Percentiles rank a stretch among this genome's conserved stretches.
phyloP scores from a whole-genome alignment of 805 yeast genomes.

The Myxozyma lipomycoides region DNA sequence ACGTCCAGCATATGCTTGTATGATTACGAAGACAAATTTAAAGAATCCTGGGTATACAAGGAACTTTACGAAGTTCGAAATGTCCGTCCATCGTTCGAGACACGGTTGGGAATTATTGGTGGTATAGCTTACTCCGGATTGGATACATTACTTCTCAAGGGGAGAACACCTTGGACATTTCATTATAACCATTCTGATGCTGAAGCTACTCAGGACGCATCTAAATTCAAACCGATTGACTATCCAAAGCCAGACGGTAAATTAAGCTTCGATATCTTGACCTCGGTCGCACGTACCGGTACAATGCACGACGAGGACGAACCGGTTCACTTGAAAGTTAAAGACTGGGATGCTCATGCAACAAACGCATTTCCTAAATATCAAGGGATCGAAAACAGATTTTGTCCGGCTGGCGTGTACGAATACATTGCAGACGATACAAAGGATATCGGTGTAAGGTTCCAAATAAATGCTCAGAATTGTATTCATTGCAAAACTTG shows the following conservation, averaged over 20 bases:
- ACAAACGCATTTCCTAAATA: conserved; percentile 64
- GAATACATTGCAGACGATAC: conserved; percentile 76
- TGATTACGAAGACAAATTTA: conserved; percentile 60
- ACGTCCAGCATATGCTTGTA: conserved; percentile 41
- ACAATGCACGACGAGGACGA: conserved; percentile 95
- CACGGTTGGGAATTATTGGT: conserved; percentile 69
- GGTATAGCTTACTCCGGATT: conserved; percentile 84
- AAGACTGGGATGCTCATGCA: conserved; percentile 55
- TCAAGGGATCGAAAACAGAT: conserved; percentile 83
- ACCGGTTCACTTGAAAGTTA: conserved; percentile 70
- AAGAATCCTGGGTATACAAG: conserved; percentile 77
- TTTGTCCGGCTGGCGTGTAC: conserved; percentile 98
- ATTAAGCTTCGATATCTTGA: conserved; percentile 83
- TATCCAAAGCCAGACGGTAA: conserved; percentile 97
- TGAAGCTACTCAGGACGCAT: conserved; percentile 63
- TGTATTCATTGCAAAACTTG: conserved; percentile 94
- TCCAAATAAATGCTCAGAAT: conserved; percentile 93
- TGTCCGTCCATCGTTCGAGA: conserved; percentile 84
- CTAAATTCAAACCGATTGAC: conserved; percentile 61
- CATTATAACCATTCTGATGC: conserved; percentile 68
- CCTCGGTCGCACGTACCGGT: conserved; percentile 95
- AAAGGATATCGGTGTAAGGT: conserved; percentile 60
- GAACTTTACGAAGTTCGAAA: conserved; percentile 85
- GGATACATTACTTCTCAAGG: conserved; percentile 71
- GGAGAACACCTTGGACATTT: conserved; percentile 86